Base-by-base conservation (phyloP, 2,329 filamentous ascomycete genomes). In the Fusarium sp. region DNA sequence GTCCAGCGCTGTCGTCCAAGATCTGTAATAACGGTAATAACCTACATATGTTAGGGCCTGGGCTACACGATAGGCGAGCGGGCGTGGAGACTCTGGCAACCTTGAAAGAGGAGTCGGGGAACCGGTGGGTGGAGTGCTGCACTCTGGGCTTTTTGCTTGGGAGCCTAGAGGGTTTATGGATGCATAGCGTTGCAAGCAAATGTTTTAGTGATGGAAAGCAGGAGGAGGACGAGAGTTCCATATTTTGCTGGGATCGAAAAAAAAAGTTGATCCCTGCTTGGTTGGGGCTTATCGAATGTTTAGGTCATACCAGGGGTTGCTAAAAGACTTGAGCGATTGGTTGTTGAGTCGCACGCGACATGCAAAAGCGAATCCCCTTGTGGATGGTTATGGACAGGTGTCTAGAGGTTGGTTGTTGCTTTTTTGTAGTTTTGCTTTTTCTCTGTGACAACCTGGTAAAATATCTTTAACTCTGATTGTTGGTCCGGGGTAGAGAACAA, bases 241-340 rank as follows among this genome's bases (percentile, higher is more conserved):
- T 33, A 20, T 42, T 61, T 57, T 56, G 39, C 64, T 49, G 48
- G 52, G 51, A 59, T 55, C 59, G 51, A 58, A 45, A 47, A 61
- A 61, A 57, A 47, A 63, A 42, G 24, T 61, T 42, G 36, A 69
- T 61, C 64, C 69, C 52, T 75, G 72, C 45, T 61, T 24, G 24
- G 45, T 57, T 62, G 57, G 71, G 63, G 63, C 56, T 69, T 58
- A 73, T 75, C 28, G 63, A 72, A 74, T 74, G 72, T 72, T 74
- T 52, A 66, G 68, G 59, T 55, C 59, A 66, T 44, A 45, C 26
- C 64, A 70, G 69, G 72, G 64, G 60, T 48, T 73, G 39, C 22
- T 47, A 47, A 51, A 31, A 20, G 39, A 26, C 45, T 57, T 45
- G 63, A 45, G 54, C 60, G 54, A 74, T 74, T 75, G 72, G 72